Percentiles rank a stretch among this genome's conserved stretches.
phyloP scores from a whole-genome alignment of 441 rosid species.

The Manihot esculenta region DNA sequence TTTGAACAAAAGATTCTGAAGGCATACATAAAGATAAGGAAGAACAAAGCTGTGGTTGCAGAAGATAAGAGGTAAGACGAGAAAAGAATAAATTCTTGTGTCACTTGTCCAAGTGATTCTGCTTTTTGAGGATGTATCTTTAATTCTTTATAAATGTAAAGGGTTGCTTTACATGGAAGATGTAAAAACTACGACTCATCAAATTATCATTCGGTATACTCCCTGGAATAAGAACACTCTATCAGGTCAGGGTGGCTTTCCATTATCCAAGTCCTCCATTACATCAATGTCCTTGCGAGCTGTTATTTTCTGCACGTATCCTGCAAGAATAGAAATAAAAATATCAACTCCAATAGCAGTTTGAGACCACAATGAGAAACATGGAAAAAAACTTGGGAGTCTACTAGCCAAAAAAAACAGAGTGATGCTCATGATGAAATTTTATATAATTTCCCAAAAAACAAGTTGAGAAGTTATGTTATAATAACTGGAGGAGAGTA shows the following conservation, averaged over 20 bases:
- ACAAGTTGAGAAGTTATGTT: not conserved
- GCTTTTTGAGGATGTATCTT: constrained; percentile 16
- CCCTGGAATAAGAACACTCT: constrained; percentile 10
- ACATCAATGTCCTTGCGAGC: constrained; percentile 74
- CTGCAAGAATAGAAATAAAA: constrained; percentile 38
- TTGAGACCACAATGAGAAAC: constrained; percentile 8
- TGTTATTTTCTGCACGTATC: constrained; percentile 92
- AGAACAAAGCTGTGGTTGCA: constrained; percentile 24
- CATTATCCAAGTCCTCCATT: constrained; percentile 84
- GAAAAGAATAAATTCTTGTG: constrained; percentile 41
- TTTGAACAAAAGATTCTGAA: constrained; percentile 29
- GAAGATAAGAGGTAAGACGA: constrained; percentile 4
- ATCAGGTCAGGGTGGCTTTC: constrained; percentile 54
- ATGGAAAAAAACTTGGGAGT: not conserved
- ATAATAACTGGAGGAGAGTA: not conserved
- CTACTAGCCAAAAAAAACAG: not conserved
- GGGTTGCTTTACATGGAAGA: constrained; percentile 13
- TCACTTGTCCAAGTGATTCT: not conserved
- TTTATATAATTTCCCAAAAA: not conserved
- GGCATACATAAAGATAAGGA: constrained; percentile 5
- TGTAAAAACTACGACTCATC: constrained; percentile 22
- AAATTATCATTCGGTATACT: constrained; percentile 11
- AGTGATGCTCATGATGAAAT: not conserved
- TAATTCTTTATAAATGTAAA: constrained; percentile 14
- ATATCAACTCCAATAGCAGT: constrained; percentile 6